Evolutionary conservation across 139 green algal species (phyloP).

Genomic region (Closterium sp.): DNA sequence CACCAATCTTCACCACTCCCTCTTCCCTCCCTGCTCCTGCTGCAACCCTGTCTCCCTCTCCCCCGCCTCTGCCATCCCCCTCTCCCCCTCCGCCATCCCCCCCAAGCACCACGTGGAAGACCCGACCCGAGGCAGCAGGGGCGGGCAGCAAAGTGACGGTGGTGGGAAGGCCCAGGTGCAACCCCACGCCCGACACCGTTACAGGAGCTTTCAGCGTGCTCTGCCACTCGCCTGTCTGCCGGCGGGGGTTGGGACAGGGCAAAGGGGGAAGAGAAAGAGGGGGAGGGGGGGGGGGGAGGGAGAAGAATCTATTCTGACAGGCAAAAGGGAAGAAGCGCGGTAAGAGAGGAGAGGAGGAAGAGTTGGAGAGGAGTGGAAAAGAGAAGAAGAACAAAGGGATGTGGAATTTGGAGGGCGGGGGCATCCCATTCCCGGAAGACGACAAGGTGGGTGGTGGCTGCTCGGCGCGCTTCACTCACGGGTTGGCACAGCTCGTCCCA

Average conservation of each 20-base stretch:
- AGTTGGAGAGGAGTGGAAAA: too few relatives aligned
- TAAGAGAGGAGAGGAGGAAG: too few relatives aligned
- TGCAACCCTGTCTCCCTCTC: too few relatives aligned
- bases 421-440: neutral
- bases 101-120: neutral
- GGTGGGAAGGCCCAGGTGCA: conserved; percentile 9
- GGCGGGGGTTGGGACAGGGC: neutral
- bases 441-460: too few relatives aligned
- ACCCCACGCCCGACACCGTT: neutral
- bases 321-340: too few relatives aligned
- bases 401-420: neutral
- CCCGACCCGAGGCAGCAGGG: neutral
- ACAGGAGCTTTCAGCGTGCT: neutral
- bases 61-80: neutral
- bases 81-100: neutral
- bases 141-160: neutral
- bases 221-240: neutral
- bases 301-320: too few relatives aligned
- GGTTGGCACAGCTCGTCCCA: neutral
- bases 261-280: neutral
- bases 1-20: neutral
- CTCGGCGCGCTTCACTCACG: neutral
- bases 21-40: neutral
- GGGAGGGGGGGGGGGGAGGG: too few relatives aligned
- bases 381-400: neutral